Percentiles rank a stretch among this genome's conserved stretches.
phyloP scores from a whole-genome alignment of 2,329 filamentous ascomycete genomes.

The Periconia sp. region DNA sequence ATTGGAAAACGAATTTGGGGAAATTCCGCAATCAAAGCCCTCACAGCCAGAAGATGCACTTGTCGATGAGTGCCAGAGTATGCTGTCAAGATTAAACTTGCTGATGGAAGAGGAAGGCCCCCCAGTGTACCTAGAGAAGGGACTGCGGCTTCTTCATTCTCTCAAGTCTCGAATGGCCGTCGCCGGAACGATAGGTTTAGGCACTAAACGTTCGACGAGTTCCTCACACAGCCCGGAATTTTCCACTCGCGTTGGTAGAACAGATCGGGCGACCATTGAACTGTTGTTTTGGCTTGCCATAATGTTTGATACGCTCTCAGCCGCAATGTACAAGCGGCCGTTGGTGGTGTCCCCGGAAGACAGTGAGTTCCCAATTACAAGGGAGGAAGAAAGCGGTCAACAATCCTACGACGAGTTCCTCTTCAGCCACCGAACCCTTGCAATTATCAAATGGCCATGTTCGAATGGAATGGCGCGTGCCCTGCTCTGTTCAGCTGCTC shows the following conservation, averaged over 20 bases:
- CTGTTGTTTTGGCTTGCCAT: conserved; percentile 61
- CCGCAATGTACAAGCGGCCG: conserved; percentile 55
- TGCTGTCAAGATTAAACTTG: conserved; percentile 34
- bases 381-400: not conserved
- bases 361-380: conserved; percentile 36
- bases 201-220: conserved; percentile 7
- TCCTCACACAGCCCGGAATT: conserved; percentile 13
- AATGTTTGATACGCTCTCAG: conserved; percentile 61
- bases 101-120: conserved; percentile 40
- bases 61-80: conserved; percentile 28
- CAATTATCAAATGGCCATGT: conserved; percentile 55
- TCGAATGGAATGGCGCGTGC: conserved; percentile 55
- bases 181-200: conserved; percentile 8
- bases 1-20: not conserved
- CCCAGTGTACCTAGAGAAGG: conserved; percentile 44
- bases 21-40: no score
- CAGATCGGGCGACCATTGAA: conserved; percentile 52
- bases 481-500: conserved; percentile 55
- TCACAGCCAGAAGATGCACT: conserved; percentile 11
- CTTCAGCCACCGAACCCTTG: conserved; percentile 34
- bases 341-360: conserved; percentile 51
- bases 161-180: conserved; percentile 34
- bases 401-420: conserved; percentile 45
- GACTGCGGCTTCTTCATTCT: conserved; percentile 44
- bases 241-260: conserved; percentile 25